Evolutionary conservation across 805 yeast genomes (phyloP), one percentile per base, ranked within the genome.

Genomic region (Aciculoconidium aculeatum): DNA sequence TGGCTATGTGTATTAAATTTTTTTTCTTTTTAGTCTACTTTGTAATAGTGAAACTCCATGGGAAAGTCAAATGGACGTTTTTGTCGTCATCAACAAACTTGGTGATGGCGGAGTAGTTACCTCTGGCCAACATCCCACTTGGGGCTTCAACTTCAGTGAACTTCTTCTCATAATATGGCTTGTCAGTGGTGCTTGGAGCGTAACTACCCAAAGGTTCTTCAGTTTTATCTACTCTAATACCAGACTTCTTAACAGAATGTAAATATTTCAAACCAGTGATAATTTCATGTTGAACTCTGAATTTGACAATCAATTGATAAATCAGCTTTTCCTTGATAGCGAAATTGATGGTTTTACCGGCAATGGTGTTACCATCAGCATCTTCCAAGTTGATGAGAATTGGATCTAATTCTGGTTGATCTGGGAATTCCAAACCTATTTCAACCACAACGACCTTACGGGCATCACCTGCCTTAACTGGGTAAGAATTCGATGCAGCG

Each of bases 151-250:
- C 87, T 29, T 61, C 69, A 22, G 55, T 47, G 48, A 45, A 71
- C 54, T 32, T 67, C 69, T 58, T 58, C 41, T 75, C 84, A 51
- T 83, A 87, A 51, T 55, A 80, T 6, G 94, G 95, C 49, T 80
- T 83, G 23, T 74, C 84, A 34, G 61, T 66, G 3, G 96, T 86
- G 53, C 75, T 83, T 44, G 96, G 96, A 7, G 95, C 88, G 54
- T 79, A 88, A 3, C 92, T 79, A 3, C 96, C 96, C 51, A 86
- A 70, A 25, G 88, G 92, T 54, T 86, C 94, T 41, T 84, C 94
- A 23, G 78, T 60, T 51, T 80, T 84, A 51, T 85, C 95, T 22
- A 88, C 85, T 15, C 88, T 73, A 39, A 88, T 82, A 18, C 95
- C 95, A 2, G 88, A 77, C 52, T 87, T 83, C 57, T 85, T 86